Evolutionary conservation across 148 eudicot species (phyloP), one percentile per base, ranked within the genome.

Genomic region (Agrostemma githago): DNA sequence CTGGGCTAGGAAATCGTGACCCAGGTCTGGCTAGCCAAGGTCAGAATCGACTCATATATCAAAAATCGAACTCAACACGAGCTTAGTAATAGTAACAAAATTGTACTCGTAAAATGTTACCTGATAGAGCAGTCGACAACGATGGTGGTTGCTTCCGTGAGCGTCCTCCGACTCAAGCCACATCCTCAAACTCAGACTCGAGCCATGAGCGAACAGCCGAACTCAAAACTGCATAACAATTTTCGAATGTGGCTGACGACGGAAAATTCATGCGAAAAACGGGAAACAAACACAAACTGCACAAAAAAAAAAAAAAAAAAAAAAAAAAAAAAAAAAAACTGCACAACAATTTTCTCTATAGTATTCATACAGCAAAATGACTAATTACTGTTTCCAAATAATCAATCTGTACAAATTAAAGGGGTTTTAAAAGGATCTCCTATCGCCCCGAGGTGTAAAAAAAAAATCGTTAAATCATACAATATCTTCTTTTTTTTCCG

Each of bases 381-480:
- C 39, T 14, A 39, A 64, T 37, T 42, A 67, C 8, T 43, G 56
- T 17, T 42, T 67, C 19, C 71, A 43, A 67, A 67, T 16, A 65
- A 65, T 39, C 34, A 67, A 67, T 67, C 71, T 67, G 71, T 67
- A 67, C 71, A 67, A 0, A 42, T 42, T 15, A 19, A n/a, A 26
- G 34, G 56, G 19, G 34, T 15, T 54, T 51, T 67, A 19, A 41
- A 66, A 19, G 17, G 20, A 66, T 43, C 51, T 42, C 70, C 6
- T 8, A 64, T 64, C 38, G 68, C 68, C 68, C 46, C 11, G 38
- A 20, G 71, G 57, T 68, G 3, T 68, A 46, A 68, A 43, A 66
- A 40, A 40, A 44, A 15, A 48, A 48, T 48, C 11, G 11, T 48
- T 48, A 12, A 48, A 48, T 48, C 9, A 48, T 48, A 48, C 53